Evolutionary conservation across 331 rosid species (phyloP), one percentile per base, ranked within the genome.

Genomic region (Acacia concinna): DNA sequence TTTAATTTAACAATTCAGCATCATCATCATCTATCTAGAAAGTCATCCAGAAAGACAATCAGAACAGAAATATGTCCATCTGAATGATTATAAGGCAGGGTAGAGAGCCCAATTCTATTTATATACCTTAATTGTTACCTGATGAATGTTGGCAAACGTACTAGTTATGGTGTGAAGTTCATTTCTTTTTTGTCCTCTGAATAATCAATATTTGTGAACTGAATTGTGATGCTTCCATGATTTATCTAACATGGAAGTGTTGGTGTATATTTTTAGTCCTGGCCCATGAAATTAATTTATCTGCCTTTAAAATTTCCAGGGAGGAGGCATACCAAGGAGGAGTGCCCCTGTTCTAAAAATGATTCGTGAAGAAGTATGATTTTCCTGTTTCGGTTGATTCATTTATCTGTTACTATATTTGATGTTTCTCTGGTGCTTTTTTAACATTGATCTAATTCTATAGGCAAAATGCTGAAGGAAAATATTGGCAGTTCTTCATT

Each of bases 291-390:
- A 75, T 71, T 47, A 44, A 76, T 75, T 72, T 59, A 38, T 73
- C 64, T 85, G 18, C 56, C 56, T 82, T 76, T 73, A 32, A 3
- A 41, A 74, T 81, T 76, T 68, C 13, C 84, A 93, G 99, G 96
- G 96, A 76, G 97, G 92, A 37, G 99, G 99, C 78, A 90, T 93
- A 81, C 91, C 99, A n/a, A 87, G 99, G 86, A 89, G 99, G 85
- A 90, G 88, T 76, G 99, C 97, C 7, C 99, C 98, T 15, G 71
- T 86, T 76, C 89, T 95, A 52, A 85, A 91, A 82, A 78, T 28
- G 75, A 84, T 95, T 75, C 97, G 97, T 32, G 99, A 95, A 93
- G 99, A 95, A 83, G 99, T 95, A 89, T 23, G 89, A 51, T 62
- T 79, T 71, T 79, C 74, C 79, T 68, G 74, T 76, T 84, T 68